Conservation (phyloP, 129 eudicot species). For the Glebionis coronaria region DNA sequence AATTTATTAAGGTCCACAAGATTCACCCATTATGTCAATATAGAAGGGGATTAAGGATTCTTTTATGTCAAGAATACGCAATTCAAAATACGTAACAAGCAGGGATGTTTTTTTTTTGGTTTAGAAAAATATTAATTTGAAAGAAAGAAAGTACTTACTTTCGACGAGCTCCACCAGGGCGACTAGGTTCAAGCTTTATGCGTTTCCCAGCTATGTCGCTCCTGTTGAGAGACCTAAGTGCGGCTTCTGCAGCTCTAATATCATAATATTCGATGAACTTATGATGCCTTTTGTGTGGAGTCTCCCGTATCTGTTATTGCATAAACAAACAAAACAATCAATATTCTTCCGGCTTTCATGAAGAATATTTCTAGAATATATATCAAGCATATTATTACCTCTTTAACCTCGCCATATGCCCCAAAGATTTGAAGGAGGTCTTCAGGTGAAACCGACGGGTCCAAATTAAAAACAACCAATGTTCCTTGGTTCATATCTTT, state of each 20-base stretch:
- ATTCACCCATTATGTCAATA: not conserved
- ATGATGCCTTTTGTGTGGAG: slow-evolving; percentile 88
- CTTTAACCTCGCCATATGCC: slow-evolving; percentile 87
- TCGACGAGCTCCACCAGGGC: slow-evolving; percentile 93
- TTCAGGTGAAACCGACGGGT: slow-evolving; percentile 86
- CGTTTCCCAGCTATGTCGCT: slow-evolving; percentile 96
- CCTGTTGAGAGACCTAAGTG: slow-evolving; percentile 75
- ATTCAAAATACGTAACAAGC: not conserved
- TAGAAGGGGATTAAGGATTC: not conserved
- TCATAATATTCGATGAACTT: slow-evolving; percentile 89
- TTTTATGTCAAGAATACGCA: not conserved
- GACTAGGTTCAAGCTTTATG: slow-evolving; percentile 94
- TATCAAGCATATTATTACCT: slow-evolving; percentile 38
- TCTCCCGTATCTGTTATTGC: slow-evolving; percentile 69
- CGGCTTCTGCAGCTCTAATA: slow-evolving; percentile 90
- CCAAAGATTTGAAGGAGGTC: slow-evolving; percentile 92
- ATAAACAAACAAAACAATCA: not conserved
- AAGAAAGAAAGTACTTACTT: slow-evolving; percentile 40
- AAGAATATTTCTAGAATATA: not conserved
- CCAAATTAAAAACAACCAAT: slow-evolving; percentile 81
- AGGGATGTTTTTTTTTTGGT: not conserved
- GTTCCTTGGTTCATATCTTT: slow-evolving; percentile 97
- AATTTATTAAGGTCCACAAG: no score
- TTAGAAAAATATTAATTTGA: not conserved
- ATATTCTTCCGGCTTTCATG: not conserved